phyloP scores from a whole-genome alignment of 352 stramenopile genomes.

The Globisporangium perplexum region DNA sequence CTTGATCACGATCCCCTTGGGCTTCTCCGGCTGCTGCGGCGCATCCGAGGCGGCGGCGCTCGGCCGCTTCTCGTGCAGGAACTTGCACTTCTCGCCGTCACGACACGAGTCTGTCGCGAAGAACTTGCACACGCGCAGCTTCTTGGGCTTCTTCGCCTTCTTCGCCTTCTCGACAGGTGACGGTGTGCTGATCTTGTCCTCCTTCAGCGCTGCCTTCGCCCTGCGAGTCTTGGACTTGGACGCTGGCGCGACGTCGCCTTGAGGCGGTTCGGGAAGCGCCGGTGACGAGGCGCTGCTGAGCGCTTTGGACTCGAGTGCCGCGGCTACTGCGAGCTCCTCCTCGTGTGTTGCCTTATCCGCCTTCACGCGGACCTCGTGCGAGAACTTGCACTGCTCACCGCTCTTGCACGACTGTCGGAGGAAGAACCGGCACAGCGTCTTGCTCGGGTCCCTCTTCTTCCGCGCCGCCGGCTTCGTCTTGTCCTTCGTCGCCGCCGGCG shows the following conservation, averaged over 20 bases:
- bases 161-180: conserved; percentile 3
- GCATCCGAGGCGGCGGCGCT: not conserved
- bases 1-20: conserved; percentile 7
- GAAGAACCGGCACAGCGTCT: conserved; percentile 42
- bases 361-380: conserved; percentile 19
- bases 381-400: conserved; percentile 63
- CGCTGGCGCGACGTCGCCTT: not conserved
- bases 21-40: not conserved
- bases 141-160: conserved; percentile 5
- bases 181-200: conserved; percentile 2
- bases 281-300: not conserved
- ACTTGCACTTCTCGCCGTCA: conserved; percentile 27
- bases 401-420: conserved; percentile 48
- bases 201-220: not conserved
- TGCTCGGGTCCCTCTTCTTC: conserved; percentile 9
- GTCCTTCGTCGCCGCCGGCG: not conserved
- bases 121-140: conserved; percentile 31
- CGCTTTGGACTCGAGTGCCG: no score
- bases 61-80: conserved; percentile 9
- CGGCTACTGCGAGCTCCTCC: not conserved
- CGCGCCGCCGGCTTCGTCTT: conserved; percentile 2
- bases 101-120: conserved; percentile 47
- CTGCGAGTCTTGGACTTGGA: not conserved
- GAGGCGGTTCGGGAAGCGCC: not conserved
- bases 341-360: not conserved